Conservation (phyloP, 345 rosid species). For the Linum trigynum region DNA sequence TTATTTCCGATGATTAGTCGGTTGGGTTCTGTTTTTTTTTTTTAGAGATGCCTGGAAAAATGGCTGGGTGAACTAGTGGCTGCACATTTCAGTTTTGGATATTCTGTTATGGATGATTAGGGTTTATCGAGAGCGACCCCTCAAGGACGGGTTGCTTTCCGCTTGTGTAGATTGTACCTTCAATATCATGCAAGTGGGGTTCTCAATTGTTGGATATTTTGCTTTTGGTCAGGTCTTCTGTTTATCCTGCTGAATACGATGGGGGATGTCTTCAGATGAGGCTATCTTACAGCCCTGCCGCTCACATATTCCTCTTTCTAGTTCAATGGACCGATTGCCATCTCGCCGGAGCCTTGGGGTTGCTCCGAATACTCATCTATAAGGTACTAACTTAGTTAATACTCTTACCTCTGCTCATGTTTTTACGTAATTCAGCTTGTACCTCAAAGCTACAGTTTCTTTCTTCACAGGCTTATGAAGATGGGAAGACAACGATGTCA, state of each 20-base stretch:
- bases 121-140: no score
- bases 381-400: conserved; percentile 36
- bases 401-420: not conserved
- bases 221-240: conserved; percentile 64
- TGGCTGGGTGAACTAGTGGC: not conserved
- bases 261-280: conserved; percentile 96
- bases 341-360: conserved; percentile 81
- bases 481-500: conserved; percentile 88
- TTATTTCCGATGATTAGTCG: no score
- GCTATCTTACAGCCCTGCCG: conserved; percentile 84
- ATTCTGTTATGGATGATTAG: not conserved
- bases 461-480: conserved; percentile 56
- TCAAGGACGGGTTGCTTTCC: not conserved
- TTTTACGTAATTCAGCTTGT: not conserved
- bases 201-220: not conserved
- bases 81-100: not conserved
- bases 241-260: conserved; percentile 68
- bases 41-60: no score
- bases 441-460: conserved; percentile 9
- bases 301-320: conserved; percentile 77
- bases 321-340: conserved; percentile 93
- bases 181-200: not conserved
- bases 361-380: conserved; percentile 78
- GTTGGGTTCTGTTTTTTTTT: no score
- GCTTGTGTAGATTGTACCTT: not conserved